Evolutionary conservation across 306 rosid genomes (phyloP).

Genomic region (Crataegus laevigata): DNA sequence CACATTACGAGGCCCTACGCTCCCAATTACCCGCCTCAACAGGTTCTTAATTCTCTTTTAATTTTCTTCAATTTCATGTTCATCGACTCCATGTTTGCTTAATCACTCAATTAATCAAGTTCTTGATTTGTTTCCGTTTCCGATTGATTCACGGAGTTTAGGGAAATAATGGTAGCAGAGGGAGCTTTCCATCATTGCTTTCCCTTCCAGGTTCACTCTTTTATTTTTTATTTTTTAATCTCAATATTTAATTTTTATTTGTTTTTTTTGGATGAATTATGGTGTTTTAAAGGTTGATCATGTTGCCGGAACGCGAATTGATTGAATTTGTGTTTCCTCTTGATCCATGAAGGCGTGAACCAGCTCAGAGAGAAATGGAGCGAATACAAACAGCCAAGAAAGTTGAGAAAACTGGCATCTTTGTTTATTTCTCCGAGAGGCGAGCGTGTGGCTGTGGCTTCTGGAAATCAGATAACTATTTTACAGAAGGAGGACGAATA

Average conservation of each 20-base stretch:
- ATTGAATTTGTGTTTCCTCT: not conserved
- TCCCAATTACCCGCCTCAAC: conserved; percentile 56
- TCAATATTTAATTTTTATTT: not conserved
- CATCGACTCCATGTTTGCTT: not conserved
- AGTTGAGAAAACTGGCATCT: conserved; percentile 47
- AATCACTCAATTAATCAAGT: not conserved
- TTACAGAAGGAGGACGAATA: conserved; percentile 68
- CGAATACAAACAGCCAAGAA: conserved; percentile 52
- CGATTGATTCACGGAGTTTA: conserved; percentile 19
- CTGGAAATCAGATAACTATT: conserved; percentile 78
- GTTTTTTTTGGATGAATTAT: not conserved
- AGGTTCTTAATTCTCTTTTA: conserved; percentile 14
- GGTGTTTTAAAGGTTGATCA: not conserved
- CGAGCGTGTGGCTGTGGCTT: conserved; percentile 77
- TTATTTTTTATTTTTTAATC: not conserved
- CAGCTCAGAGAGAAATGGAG: conserved; percentile 70
- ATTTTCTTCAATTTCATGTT: not conserved
- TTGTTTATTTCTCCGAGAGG: conserved; percentile 65
- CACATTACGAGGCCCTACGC: conserved; percentile 53
- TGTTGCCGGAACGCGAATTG: not conserved
- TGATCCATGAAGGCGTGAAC: conserved; percentile 43
- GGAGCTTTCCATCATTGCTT: conserved; percentile 44
- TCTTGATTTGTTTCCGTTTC: not conserved
- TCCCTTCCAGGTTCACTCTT: conserved; percentile 55
- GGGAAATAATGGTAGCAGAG: conserved; percentile 37